These are phyloP conservation scores for Rhododendron vialii DNA, from an alignment of 148 eudicot species.

Conservation along the genomic window DNA sequence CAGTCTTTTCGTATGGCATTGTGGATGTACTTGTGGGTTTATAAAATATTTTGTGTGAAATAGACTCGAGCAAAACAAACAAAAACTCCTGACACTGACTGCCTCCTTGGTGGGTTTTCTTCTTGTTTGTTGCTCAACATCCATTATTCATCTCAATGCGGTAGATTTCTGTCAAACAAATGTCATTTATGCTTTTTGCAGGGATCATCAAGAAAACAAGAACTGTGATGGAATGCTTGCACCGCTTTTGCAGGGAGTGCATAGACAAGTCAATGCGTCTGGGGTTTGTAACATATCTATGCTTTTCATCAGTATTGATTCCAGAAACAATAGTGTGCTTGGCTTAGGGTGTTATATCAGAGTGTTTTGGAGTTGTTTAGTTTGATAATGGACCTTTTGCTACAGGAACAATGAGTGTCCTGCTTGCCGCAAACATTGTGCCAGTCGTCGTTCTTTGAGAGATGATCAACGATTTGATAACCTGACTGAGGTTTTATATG, in stretches of 20 bases:
- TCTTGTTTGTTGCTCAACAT: neutral
- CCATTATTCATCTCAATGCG: neutral
- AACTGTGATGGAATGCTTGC: constrained; percentile 98
- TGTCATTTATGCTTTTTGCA: constrained; percentile 22
- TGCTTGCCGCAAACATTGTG: constrained; percentile 59
- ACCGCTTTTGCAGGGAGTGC: constrained; percentile 98
- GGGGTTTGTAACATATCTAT: constrained; percentile 53
- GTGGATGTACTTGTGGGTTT: neutral
- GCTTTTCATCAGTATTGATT: constrained; percentile 9
- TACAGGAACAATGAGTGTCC: constrained; percentile 54
- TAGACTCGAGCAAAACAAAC: neutral
- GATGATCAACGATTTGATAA: constrained; percentile 51
- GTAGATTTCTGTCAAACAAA: neutral
- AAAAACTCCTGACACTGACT: neutral
- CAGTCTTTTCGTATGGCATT: neutral
- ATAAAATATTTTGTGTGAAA: neutral
- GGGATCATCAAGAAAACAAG: constrained; percentile 95
- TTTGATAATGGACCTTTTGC: constrained; percentile 2
- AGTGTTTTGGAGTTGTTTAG: neutral
- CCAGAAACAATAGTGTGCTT: neutral
- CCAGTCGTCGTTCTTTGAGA: constrained; percentile 57
- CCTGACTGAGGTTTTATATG: constrained; percentile 37
- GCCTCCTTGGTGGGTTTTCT: neutral
- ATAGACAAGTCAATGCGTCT: constrained; percentile 99
- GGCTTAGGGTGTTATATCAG: constrained; percentile 8